Conservation (phyloP, 305 asterid genomes). For the Fraxinus dipetala region DNA sequence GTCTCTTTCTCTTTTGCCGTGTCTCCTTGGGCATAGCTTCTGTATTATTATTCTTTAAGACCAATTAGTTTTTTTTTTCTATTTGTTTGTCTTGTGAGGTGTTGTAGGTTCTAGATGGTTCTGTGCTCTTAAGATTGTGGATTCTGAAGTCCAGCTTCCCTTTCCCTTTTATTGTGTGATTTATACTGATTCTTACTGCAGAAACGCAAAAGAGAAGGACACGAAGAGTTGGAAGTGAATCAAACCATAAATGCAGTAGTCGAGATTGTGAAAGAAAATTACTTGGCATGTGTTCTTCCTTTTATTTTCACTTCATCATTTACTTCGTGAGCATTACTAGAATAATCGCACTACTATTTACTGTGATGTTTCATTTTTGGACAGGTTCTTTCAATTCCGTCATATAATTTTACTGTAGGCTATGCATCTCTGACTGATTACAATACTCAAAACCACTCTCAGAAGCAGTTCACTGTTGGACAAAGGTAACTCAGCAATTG, state of each 20-base stretch:
- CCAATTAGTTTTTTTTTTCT: background rate
- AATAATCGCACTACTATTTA: slow-evolving; percentile 14
- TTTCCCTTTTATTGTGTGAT: slow-evolving; percentile 8
- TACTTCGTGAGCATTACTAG: background rate
- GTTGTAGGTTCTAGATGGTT: slow-evolving; percentile 10
- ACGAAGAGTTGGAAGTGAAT: slow-evolving; percentile 61
- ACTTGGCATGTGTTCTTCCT: slow-evolving; percentile 55
- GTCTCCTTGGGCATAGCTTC: slow-evolving; percentile 4
- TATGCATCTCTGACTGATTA: slow-evolving; percentile 78
- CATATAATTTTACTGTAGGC: slow-evolving; percentile 57
- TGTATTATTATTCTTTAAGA: slow-evolving; percentile 12
- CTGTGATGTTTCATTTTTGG: background rate
- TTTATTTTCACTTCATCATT: slow-evolving; percentile 15
- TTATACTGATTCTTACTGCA: slow-evolving; percentile 32
- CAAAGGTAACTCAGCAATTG: slow-evolving; percentile 57
- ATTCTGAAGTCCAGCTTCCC: slow-evolving; percentile 7
- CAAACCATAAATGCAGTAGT: slow-evolving; percentile 69
- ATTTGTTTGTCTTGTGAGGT: slow-evolving; percentile 8
- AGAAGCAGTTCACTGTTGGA: slow-evolving; percentile 58
- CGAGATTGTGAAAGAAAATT: slow-evolving; percentile 84
- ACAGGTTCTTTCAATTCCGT: slow-evolving; percentile 87
- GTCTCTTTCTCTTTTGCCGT: slow-evolving; percentile 11
- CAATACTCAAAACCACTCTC: slow-evolving; percentile 77
- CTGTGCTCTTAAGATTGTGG: background rate
- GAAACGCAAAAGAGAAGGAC: slow-evolving; percentile 73